Conservation (phyloP, 345 rosid genomes). For the Lepidium aucheri region DNA sequence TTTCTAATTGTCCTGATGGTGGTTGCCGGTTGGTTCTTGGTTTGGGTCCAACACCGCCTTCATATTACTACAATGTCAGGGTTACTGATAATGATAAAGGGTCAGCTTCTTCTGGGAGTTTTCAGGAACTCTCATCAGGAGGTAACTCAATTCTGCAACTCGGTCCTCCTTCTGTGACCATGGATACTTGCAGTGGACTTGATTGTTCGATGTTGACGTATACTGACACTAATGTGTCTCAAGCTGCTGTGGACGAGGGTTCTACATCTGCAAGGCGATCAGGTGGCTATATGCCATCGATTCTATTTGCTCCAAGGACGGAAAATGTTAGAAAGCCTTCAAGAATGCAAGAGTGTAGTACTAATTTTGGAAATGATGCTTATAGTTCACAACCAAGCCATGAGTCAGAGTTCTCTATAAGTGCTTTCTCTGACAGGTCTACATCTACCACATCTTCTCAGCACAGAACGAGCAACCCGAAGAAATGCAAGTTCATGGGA, state of each 20-base stretch:
- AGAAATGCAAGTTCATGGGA: conserved; percentile 69
- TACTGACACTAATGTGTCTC: conserved; percentile 28
- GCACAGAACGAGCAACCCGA: conserved; percentile 38
- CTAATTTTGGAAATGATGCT: conserved; percentile 32
- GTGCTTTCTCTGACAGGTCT: conserved; percentile 48
- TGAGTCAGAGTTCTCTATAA: conserved; percentile 52
- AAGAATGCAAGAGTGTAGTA: conserved; percentile 36
- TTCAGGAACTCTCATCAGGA: conserved; percentile 37
- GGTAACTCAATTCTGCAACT: conserved; percentile 61
- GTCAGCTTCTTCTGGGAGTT: conserved; percentile 22
- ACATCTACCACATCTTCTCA: conserved; percentile 45
- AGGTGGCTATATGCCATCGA: conserved; percentile 85
- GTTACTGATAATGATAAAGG: conserved; percentile 34
- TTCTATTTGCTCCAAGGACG: conserved; percentile 62
- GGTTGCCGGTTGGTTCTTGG: conserved; percentile 88
- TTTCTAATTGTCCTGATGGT: conserved; percentile 48
- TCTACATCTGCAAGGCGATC: conserved; percentile 91
- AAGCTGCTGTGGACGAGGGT: conserved; percentile 65
- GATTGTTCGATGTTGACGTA: conserved; percentile 45
- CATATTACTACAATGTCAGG: conserved; percentile 33
- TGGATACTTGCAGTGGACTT: conserved; percentile 33
- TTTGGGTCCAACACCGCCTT: conserved; percentile 73
- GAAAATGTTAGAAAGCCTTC: conserved; percentile 26
- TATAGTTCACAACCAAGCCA: conserved; percentile 36
- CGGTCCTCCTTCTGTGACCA: conserved; percentile 58